phyloP scores from a whole-genome alignment of 2,329 filamentous ascomycete genomes.

The Cytospora chrysosperma region DNA sequence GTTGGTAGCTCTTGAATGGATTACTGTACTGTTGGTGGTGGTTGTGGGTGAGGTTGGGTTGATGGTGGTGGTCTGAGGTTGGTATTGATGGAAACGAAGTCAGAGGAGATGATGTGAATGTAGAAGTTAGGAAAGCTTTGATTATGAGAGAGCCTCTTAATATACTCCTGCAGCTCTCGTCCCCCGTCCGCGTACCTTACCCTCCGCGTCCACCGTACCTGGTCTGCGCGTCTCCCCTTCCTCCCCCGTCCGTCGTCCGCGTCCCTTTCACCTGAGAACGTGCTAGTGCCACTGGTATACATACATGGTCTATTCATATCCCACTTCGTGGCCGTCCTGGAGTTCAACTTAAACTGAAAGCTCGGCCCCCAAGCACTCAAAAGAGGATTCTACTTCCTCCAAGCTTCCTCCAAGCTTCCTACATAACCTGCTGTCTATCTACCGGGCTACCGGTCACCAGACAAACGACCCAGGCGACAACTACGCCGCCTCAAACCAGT shows the following conservation, averaged over 20 bases:
- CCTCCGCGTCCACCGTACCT: no score
- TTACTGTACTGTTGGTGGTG: background rate
- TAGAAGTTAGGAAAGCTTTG: background rate
- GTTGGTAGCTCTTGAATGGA: background rate
- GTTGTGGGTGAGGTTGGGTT: background rate
- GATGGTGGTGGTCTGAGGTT: background rate
- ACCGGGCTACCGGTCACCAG: background rate
- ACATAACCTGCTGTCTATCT: background rate
- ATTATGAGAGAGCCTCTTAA: background rate
- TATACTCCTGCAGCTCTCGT: background rate
- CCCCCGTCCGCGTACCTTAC: no score
- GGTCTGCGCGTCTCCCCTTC: no score
- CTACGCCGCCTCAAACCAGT: background rate
- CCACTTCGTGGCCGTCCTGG: background rate
- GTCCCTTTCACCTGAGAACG: background rate
- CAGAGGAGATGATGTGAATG: background rate
- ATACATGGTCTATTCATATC: background rate
- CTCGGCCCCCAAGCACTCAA: no score
- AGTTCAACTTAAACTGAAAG: background rate
- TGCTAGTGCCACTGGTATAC: background rate
- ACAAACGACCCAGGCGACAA: background rate
- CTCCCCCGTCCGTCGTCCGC: no score
- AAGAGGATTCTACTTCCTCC: no score
- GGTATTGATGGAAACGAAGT: background rate
- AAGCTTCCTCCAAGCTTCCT: background rate